phyloP scores from a whole-genome alignment of 2,329 filamentous ascomycete species.

The Curvularia lunata region DNA sequence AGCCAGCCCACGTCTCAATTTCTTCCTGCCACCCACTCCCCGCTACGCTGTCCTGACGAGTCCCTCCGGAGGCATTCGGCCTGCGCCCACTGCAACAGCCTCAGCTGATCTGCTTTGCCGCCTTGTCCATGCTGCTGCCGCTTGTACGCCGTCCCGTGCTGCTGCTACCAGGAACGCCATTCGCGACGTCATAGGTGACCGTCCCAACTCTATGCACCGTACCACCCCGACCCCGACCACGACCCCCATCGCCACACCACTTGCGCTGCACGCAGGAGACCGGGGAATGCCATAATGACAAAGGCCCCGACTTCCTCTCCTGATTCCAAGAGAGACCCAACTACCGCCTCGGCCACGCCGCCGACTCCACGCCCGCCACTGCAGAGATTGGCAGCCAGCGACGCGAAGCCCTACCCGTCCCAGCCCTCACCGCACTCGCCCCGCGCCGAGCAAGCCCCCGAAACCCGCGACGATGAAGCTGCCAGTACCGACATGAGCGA shows the following conservation, averaged over 20 bases:
- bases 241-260: slow-evolving; percentile 21
- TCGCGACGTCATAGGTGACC: slow-evolving; percentile 25
- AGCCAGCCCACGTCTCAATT: slow-evolving; percentile 9
- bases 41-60: neutral
- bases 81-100: slow-evolving; percentile 2
- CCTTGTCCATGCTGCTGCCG: slow-evolving; percentile 8
- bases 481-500: slow-evolving; percentile 32
- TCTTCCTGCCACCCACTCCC: slow-evolving; percentile 12
- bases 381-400: slow-evolving; percentile 36
- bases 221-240: slow-evolving; percentile 8
- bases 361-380: slow-evolving; percentile 34
- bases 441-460: slow-evolving; percentile 1
- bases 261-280: slow-evolving; percentile 19
- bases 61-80: slow-evolving; percentile 8
- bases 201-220: slow-evolving; percentile 18
- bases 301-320: slow-evolving; percentile 35
- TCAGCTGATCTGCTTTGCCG: slow-evolving; percentile 7
- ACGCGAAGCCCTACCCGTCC: slow-evolving; percentile 14
- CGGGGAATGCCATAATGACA: slow-evolving; percentile 42
- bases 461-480: slow-evolving; percentile 24
- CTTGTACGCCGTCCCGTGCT: slow-evolving; percentile 14
- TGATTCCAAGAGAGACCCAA: slow-evolving; percentile 22
- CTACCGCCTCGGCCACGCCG: slow-evolving; percentile 5
- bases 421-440: slow-evolving; percentile 10
- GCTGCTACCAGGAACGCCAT: slow-evolving; percentile 14